Evolutionary conservation across 164 flowering plant genomes (phyloP), one percentile per base, ranked within the genome.

Genomic region (Saururus chinensis): DNA sequence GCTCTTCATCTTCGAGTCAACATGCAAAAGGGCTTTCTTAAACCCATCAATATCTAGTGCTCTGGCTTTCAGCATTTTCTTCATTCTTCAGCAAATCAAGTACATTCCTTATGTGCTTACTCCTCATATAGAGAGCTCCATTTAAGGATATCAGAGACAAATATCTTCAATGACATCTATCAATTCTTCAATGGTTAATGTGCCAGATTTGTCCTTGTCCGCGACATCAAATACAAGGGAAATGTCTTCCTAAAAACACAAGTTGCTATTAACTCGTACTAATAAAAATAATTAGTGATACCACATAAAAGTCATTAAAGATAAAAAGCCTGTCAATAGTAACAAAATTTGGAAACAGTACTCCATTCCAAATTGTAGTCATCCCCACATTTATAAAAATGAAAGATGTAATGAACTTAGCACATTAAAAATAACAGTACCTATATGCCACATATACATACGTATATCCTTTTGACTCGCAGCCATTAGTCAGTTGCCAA

Each of bases 401-500:
- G 37, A 30, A 30, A 51, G 54, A 51, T 11, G 19, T 8, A 51
- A 4, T 16, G 21, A 51, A 16, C 19, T 16, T 6, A 19, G 21
- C 8, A 51, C 16, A 17, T 11, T 19, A 21, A 10, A 30, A n/a
- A 2, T 51, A 19, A 51, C 17, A 51, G 0, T 7, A 51, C 7
- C 54, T n/a, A 66, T 48, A 20, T 92, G 86, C 96, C 95, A 85
- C 99, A 75, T 83, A 95, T n/a, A 86, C 71, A 30, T 37, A 60
- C 26, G 83, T 75, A 58, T 77, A 79, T 62, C 96, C 92, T 62
- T n/a, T 87, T 83, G 5, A 90, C 99, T 56, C 88, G 71, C 51
- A 93, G 72, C 97, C 97, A 93, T 68, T 93, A 96, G 66, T 93
- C 95, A 26, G 96, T 90, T 19, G 83, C 86, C 56, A 90, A 67